phyloP scores from a whole-genome alignment of 768 basidiomycete species.

The Rhizopogon salebrosus region DNA sequence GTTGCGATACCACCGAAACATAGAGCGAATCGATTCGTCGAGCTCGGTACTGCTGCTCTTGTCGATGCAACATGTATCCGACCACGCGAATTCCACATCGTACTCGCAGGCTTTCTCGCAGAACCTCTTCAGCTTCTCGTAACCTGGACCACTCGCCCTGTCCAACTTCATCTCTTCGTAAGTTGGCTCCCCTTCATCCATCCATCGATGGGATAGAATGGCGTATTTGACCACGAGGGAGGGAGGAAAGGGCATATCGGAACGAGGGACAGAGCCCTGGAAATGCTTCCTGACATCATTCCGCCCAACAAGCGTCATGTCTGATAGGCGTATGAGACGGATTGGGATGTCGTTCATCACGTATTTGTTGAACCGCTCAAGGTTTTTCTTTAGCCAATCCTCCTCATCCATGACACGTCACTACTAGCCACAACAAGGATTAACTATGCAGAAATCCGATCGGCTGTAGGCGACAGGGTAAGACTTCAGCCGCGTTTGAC shows the following conservation, averaged over 20 bases:
- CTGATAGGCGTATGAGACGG: not conserved
- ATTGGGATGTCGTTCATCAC: not conserved
- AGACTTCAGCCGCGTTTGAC: too few relatives aligned
- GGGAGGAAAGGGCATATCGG: not conserved
- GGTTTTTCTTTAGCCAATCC: too few relatives aligned
- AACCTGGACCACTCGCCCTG: not conserved
- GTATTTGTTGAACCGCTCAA: not conserved
- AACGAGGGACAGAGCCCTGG: not conserved
- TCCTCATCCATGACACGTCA: too few relatives aligned
- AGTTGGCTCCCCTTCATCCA: not conserved
- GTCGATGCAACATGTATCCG: constrained; percentile 9
- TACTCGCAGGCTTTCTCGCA: not conserved
- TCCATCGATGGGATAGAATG: not conserved
- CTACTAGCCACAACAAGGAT: too few relatives aligned
- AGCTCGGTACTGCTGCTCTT: constrained; percentile 11
- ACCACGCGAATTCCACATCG: constrained; percentile 1
- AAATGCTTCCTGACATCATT: too few relatives aligned
- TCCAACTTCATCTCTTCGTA: too few relatives aligned
- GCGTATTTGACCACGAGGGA: not conserved
- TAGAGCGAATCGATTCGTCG: constrained; percentile 9
- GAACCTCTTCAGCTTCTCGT: not conserved
- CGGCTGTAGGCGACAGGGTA: too few relatives aligned
- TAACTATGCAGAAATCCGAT: too few relatives aligned
- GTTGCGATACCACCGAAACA: constrained; percentile 12
- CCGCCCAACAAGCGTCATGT: not conserved